Evolutionary conservation across 257 asterid genomes (phyloP).

Genomic region (Petrea volubilis): DNA sequence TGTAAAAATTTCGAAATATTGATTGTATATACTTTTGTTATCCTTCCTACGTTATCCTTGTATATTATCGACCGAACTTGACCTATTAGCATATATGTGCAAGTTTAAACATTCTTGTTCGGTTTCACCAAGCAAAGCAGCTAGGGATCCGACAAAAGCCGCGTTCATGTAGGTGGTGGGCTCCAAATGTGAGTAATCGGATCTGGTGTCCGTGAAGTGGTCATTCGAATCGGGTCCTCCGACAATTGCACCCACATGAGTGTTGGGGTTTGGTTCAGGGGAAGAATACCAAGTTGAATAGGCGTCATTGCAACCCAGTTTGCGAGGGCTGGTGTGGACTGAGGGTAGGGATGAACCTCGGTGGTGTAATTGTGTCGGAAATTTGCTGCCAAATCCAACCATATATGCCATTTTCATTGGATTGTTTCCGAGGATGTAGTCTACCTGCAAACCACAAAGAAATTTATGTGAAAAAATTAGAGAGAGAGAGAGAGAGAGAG

Average conservation of each 20-base stretch:
- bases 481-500: no score
- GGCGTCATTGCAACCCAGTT: conserved; percentile 59
- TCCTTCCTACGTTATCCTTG: no score
- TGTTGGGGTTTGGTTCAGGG: conserved; percentile 56
- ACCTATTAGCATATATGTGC: background rate
- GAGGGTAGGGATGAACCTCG: conserved; percentile 85
- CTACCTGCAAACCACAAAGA: conserved; percentile 36
- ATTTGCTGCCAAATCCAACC: conserved; percentile 57
- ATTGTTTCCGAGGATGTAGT: conserved; percentile 72
- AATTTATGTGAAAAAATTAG: no score
- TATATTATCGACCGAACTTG: background rate
- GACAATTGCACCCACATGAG: conserved; percentile 66
- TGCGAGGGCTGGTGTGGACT: conserved; percentile 29
- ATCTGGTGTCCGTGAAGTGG: conserved; percentile 53
- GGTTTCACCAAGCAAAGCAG: conserved; percentile 43
- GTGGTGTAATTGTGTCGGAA: conserved; percentile 67
- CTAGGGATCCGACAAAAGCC: conserved; percentile 62
- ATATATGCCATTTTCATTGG: conserved; percentile 68
- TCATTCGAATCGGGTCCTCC: conserved; percentile 75
- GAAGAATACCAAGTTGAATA: conserved; percentile 43
- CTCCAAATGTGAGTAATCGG: conserved; percentile 59
- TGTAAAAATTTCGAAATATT: no score
- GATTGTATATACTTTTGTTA: no score
- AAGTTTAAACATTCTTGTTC: conserved; percentile 12
- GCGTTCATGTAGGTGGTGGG: conserved; percentile 79